phyloP scores from a whole-genome alignment of 768 basidiomycete species.

The Macrolepiota dolichaula region DNA sequence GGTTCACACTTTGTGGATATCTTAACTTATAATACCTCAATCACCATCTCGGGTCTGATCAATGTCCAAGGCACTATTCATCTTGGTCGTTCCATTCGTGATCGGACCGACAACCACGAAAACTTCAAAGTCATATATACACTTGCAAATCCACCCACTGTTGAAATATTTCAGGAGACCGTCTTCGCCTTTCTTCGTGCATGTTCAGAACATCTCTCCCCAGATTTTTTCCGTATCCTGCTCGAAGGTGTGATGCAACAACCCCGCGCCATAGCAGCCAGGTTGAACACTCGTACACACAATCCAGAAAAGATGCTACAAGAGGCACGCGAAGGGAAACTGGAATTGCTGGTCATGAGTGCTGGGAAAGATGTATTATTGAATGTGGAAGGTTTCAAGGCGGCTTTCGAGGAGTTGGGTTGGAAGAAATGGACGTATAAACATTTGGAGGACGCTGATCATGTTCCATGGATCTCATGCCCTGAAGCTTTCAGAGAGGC shows the following conservation, averaged over 20 bases:
- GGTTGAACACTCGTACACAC: constrained; percentile 22
- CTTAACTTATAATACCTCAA: constrained; percentile 20
- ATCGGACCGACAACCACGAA: constrained; percentile 16
- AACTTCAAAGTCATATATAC: constrained; percentile 15
- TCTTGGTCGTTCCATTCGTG: constrained; percentile 19
- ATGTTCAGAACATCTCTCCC: constrained; percentile 15
- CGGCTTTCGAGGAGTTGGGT: constrained; percentile 22
- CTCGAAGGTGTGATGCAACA: constrained; percentile 24
- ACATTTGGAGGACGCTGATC: constrained; percentile 23
- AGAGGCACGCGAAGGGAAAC: constrained; percentile 18
- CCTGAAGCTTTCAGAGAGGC: constrained; percentile 19
- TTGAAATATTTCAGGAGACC: constrained; percentile 21
- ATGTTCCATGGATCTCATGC: constrained; percentile 25
- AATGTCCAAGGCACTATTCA: constrained; percentile 24
- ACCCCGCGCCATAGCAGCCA: constrained; percentile 19
- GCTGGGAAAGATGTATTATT: constrained; percentile 24
- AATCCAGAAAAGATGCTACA: constrained; percentile 19
- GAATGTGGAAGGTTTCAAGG: constrained; percentile 17
- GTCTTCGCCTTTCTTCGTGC: constrained; percentile 18
- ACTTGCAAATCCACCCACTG: constrained; percentile 18
- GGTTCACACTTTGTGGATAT: constrained; percentile 25
- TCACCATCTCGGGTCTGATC: constrained; percentile 24
- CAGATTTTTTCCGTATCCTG: constrained; percentile 15
- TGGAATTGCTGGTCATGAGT: constrained; percentile 24
- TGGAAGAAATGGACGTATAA: constrained; percentile 19